Percentiles rank a stretch among this genome's conserved stretches.
Conservation (phyloP, 441 rosid species). For the Macaranga tanarius region DNA sequence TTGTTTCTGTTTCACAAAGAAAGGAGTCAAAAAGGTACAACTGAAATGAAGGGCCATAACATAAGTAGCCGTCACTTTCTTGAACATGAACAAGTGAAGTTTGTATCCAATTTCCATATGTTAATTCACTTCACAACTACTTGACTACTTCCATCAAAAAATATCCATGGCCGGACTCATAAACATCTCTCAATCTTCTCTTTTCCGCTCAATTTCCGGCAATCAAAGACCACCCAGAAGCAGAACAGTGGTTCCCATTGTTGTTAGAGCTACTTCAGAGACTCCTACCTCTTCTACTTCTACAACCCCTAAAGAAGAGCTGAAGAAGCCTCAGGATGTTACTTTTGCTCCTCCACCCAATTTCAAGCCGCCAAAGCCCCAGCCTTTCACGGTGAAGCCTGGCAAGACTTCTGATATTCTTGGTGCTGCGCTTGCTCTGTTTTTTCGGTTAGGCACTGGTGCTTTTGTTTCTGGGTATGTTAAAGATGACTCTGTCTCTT, state of each 20-base stretch:
- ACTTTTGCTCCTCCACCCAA: conserved; percentile 62
- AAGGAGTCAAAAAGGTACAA: not conserved
- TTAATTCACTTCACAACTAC: too few species aligned
- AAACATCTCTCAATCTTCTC: conserved; percentile 39
- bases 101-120: too few species aligned
- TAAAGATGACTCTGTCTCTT: not conserved
- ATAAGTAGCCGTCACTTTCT: not conserved
- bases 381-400: conserved; percentile 56
- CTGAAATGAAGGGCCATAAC: not conserved
- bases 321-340: conserved; percentile 21
- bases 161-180: conserved; percentile 36
- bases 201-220: conserved; percentile 30
- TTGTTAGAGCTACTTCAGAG: conserved; percentile 51
- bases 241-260: conserved; percentile 31
- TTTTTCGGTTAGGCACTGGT: conserved; percentile 80
- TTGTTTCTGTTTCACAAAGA: not conserved
- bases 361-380: conserved; percentile 78
- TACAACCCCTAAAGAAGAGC: conserved; percentile 32
- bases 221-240: conserved; percentile 31
- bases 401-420: conserved; percentile 56
- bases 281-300: conserved; percentile 37
- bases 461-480: conserved; percentile 75
- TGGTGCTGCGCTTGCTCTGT: conserved; percentile 67
- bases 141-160: too few species aligned
- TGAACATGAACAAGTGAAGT: not conserved